A percentile compares a stretch with the other conserved stretches of the same genome.
Conservation (phyloP, 1,284 basidiomycete genomes). For the Ganoderma multipileum region DNA sequence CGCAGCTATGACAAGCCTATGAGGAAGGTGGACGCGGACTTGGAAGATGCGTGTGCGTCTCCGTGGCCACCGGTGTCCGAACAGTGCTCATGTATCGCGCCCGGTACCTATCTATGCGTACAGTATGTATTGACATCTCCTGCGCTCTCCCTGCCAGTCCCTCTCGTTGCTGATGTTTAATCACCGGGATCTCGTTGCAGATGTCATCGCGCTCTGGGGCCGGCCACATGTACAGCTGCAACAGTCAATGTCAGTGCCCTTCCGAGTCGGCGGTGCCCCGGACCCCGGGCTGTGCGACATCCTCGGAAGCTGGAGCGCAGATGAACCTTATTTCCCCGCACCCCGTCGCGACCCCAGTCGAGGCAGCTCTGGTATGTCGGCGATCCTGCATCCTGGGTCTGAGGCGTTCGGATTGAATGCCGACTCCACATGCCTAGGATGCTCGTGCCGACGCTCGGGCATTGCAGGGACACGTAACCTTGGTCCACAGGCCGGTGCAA, state of each 20-base stretch:
- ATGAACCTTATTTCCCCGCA: conserved; percentile 15
- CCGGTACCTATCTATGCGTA: not conserved
- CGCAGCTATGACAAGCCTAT: not conserved
- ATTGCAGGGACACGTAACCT: not conserved
- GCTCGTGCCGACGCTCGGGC: not conserved
- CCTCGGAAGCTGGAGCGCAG: not conserved
- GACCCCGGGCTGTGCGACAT: not conserved
- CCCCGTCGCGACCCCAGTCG: conserved; percentile 4
- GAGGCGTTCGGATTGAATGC: not conserved
- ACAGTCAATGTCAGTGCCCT: not conserved
- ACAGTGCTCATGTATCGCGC: not conserved
- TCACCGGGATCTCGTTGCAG: not conserved
- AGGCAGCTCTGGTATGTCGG: conserved; percentile 1
- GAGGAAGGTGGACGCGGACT: not conserved
- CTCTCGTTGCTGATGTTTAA: conserved; percentile 1
- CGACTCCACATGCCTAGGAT: not conserved
- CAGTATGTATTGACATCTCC: not conserved
- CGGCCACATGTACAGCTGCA: not conserved
- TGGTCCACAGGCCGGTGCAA: not conserved
- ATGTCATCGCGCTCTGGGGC: not conserved
- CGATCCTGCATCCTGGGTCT: not conserved
- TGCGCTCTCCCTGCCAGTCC: not conserved
- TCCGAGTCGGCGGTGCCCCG: not conserved
- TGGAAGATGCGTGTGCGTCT: not conserved
- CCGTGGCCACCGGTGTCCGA: conserved; percentile 1